Evolutionary conservation across 2,329 filamentous ascomycete species (phyloP), one percentile per base, ranked within the genome.

Genomic region (Ambrosiella beaveri): DNA sequence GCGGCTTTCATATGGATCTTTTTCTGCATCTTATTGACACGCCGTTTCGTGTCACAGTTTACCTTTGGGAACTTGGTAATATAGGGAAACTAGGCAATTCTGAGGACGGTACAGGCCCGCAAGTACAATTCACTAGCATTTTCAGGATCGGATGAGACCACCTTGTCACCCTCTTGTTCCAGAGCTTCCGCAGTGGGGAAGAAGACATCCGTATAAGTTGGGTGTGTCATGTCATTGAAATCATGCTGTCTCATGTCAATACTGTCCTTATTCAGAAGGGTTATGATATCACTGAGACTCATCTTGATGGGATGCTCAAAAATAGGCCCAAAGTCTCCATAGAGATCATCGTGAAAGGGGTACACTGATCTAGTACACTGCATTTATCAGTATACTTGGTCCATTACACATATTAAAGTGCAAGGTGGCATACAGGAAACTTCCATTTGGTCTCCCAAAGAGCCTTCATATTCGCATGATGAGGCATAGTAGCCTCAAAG

Each of bases 391-490:
- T 47, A 47, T 47, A 17, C 44, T 47, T 15, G 4, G 19, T 2
- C 13, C n/a, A 8, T 27, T 27, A 27, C 27, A 2, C 8, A 51
- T 6, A 19, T 36, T 4, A 3, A 45, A 39, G 40, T 11, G 9
- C n/a, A 15, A 38, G 35, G 17, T 45, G n/a, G 65, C 76, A 59
- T 70, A 83, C 81, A 4, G 81, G 81, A 63, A 76, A 72, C 68
- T 82, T 82, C 85, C 85, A 89, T 69, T 86, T 87, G 6, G 81
- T 85, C 70, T 86, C 82, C 85, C 86, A 89, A 36, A 86, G 70
- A 8, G 75, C 75, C 65, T 77, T 72, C 63, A 84, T 81, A 27
- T 76, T 77, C 39, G 74, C 71, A 63, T 82, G 78, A 65, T 84
- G 81, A 17, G 79, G 74, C 73, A 75, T 75, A 61, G 65, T 66